Conservation (phyloP, 1,139 yeast species). For the Pichia norvegensis region DNA sequence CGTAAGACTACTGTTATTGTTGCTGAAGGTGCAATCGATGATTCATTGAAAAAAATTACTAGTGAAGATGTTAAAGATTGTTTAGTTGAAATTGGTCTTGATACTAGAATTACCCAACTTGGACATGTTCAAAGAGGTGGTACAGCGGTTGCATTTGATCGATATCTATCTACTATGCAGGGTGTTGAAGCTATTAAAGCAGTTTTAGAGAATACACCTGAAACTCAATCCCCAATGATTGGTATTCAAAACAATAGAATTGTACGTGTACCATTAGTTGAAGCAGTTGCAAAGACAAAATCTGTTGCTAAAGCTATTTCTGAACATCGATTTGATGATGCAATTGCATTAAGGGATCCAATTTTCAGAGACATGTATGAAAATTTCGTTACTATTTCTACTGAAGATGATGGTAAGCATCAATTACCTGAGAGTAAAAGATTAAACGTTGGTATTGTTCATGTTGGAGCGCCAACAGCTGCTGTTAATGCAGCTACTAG, state of each 20-base stretch:
- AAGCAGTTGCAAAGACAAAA: conserved; percentile 80
- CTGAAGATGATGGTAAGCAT: conserved; percentile 53
- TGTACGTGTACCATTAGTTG: conserved; percentile 74
- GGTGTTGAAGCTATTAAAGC: conserved; percentile 98
- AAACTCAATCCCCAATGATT: conserved; percentile 92
- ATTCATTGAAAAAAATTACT: conserved; percentile 71
- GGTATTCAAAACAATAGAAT: conserved; percentile 84
- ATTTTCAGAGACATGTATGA: conserved; percentile 75
- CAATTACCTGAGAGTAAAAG: conserved; percentile 42
- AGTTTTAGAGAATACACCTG: conserved; percentile 79
- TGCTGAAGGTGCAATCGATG: conserved; percentile 94
- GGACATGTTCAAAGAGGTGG: conserved; percentile 99
- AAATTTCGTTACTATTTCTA: conserved; percentile 62
- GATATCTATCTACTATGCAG: conserved; percentile 85
- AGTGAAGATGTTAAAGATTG: conserved; percentile 74
- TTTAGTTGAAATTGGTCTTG: conserved; percentile 75
- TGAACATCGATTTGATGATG: conserved; percentile 70
- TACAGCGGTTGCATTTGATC: conserved; percentile 88
- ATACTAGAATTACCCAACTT: conserved; percentile 87
- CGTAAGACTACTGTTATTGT: conserved; percentile 93
- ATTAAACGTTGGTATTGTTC: conserved; percentile 69
- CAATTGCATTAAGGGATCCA: conserved; percentile 80
- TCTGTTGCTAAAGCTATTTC: conserved; percentile 82
- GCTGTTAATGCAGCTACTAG: conserved; percentile 91
- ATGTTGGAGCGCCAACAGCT: conserved; percentile 96